Evolutionary conservation across 768 basidiomycete genomes (phyloP).

Genomic region (Neoboletus magnificus): DNA sequence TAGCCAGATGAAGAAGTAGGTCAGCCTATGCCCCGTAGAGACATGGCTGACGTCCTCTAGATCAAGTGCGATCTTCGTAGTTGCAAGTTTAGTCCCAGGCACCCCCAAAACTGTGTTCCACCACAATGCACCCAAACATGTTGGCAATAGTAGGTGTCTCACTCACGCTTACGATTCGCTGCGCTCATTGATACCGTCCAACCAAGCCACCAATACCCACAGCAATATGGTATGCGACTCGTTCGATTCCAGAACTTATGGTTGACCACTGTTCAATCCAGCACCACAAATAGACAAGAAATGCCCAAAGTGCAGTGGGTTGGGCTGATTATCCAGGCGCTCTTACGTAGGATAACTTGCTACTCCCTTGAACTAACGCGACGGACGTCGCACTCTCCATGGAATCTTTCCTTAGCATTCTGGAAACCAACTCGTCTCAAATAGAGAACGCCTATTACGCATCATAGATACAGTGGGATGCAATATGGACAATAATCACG

Average conservation of each 20-base stretch:
- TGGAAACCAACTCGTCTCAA: slow-evolving; percentile 6
- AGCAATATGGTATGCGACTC: slow-evolving; percentile 54
- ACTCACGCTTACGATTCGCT: background rate
- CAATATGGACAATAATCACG: slow-evolving; percentile 1
- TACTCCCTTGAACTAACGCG: background rate
- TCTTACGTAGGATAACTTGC: slow-evolving; percentile 4
- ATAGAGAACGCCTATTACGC: slow-evolving; percentile 9
- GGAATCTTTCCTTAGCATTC: slow-evolving; percentile 1
- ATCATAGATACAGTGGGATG: slow-evolving; percentile 1
- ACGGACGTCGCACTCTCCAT: slow-evolving; percentile 12
- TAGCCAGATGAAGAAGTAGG: slow-evolving; percentile 60
- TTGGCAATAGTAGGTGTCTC: slow-evolving; percentile 63
- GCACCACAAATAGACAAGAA: slow-evolving; percentile 58
- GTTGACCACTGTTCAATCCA: slow-evolving; percentile 21
- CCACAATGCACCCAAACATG: slow-evolving; percentile 54
- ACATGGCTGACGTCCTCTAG: slow-evolving; percentile 33
- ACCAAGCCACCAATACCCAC: slow-evolving; percentile 55
- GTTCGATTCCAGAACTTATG: slow-evolving; percentile 2
- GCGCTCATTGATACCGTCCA: slow-evolving; percentile 11
- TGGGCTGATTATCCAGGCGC: slow-evolving; percentile 13
- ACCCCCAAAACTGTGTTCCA: slow-evolving; percentile 47
- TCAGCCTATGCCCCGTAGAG: background rate
- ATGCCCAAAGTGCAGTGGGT: slow-evolving; percentile 43
- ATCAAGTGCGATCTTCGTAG: slow-evolving; percentile 58
- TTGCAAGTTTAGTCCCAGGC: slow-evolving; percentile 63